Conservation (phyloP, 2,329 filamentous ascomycete genomes). For the Zopfia rhizophila region DNA sequence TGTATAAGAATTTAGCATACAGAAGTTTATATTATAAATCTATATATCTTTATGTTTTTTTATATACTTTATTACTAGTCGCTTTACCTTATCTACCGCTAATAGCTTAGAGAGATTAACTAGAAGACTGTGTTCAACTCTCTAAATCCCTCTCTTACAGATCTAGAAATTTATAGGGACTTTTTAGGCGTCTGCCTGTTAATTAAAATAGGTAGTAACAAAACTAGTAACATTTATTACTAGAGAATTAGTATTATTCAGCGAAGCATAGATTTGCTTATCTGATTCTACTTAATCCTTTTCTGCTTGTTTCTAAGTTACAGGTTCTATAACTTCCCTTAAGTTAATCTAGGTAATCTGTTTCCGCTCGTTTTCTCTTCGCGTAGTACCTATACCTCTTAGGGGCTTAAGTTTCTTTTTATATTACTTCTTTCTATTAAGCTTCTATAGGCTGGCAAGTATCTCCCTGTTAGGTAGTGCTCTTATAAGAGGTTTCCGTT, state of each 20-base stretch:
- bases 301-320: constrained; percentile 5
- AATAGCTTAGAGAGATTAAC: constrained; percentile 10
- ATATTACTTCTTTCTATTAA: too few relatives aligned
- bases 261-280: constrained; percentile 8
- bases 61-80: constrained; percentile 20
- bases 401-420: too few relatives aligned
- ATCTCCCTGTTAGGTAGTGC: too few relatives aligned
- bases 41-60: constrained; percentile 15
- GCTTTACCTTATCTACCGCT: constrained; percentile 14
- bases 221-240: constrained; percentile 12
- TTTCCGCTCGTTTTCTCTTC: too few relatives aligned
- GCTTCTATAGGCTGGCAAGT: too few relatives aligned
- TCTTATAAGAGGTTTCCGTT: too few relatives aligned
- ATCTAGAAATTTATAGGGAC: constrained; percentile 15
- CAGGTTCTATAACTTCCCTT: constrained; percentile 11
- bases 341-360: constrained; percentile 2
- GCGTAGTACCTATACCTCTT: too few relatives aligned
- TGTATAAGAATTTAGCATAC: constrained; percentile 16
- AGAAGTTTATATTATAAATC: constrained; percentile 21
- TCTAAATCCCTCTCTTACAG: constrained; percentile 6
- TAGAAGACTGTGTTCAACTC: constrained; percentile 9
- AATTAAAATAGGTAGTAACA: constrained; percentile 4
- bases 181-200: constrained; percentile 12
- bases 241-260: constrained; percentile 13
- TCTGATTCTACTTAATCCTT: constrained; percentile 9